Percentiles rank a stretch among this genome's conserved stretches.
These are phyloP conservation scores for Alternaria alternata DNA, from an alignment of 2,329 filamentous ascomycete species.

Conservation along the genomic window DNA sequence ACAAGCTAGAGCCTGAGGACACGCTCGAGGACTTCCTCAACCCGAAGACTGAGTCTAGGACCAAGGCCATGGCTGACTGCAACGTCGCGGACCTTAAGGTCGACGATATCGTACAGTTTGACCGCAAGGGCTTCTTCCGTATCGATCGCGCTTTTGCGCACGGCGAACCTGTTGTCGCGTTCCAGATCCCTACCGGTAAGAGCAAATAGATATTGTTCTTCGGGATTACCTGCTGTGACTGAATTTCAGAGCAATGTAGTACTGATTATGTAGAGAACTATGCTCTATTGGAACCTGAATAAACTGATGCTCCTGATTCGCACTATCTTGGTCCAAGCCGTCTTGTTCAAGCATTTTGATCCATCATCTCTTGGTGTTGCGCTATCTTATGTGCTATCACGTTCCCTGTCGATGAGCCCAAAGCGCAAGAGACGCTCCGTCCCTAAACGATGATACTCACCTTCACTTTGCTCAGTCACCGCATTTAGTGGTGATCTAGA, in stretches of 20 bases:
- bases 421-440: background rate
- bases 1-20: constrained; percentile 87
- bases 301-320: background rate
- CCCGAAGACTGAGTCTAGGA: constrained; percentile 75
- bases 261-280: background rate
- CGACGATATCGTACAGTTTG: constrained; percentile 93
- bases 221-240: background rate
- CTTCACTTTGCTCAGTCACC: background rate
- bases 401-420: background rate
- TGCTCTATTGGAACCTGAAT: background rate
- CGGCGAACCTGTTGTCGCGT: constrained; percentile 69
- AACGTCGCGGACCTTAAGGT: constrained; percentile 81
- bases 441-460: background rate
- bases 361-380: background rate
- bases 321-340: background rate
- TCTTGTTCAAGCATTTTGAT: background rate
- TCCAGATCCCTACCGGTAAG: constrained; percentile 75
- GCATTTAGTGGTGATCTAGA: background rate
- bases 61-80: constrained; percentile 79
- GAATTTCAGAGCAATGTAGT: background rate
- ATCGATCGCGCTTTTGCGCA: constrained; percentile 72
- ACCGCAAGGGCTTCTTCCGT: constrained; percentile 90
- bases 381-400: background rate
- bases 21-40: constrained; percentile 84
- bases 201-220: constrained; percentile 32